Base-by-base conservation (phyloP, 139 green algal genomes). In the Picochlorum sp. region DNA sequence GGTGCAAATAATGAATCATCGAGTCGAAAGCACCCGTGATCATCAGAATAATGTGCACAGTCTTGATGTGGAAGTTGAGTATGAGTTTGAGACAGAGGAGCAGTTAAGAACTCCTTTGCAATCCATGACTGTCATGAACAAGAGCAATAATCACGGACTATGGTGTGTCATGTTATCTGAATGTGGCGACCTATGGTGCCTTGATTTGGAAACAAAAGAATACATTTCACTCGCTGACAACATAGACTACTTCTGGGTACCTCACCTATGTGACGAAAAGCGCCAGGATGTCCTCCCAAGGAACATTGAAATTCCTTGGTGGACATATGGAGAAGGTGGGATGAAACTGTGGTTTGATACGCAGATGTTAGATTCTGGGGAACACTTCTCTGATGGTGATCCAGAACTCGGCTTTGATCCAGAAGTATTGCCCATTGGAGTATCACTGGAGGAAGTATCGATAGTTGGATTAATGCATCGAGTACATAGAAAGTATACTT, bases 401-500 rank as follows among this genome's bases (percentile, higher is more conserved):
- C 85, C 90, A 0, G 92, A 98, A 85, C 86, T 98, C 16, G 92
- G 96, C 63, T 98, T 98, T 68, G 92, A 98, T 75, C 63, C 78
- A n/a, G 80, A 92, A 70, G 89, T 95, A 44, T 97, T 96, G 71
- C 92, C 92, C 1, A 74, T 97, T 23, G 88, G 89, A 34, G 79
- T 98, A 52, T 94, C 86, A 1, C 67, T 94, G 9, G 80, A 84
- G 6, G 90, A 92, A 31, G 87, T 87, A 2, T 79, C 88, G 54
- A 95, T 97, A 65, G 74, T 97, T 4, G 86, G 83, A 23, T 66
- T 92, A 1, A 84, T 68, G 6, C 83, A 91, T 74, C 62, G 82
- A 28, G 58, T 76, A n/a, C 49, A 62, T 9, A 69, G 85, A 44
- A 78, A 62, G 57, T 21, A 66, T 54, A 6, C 50, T 73, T 37